Base-by-base conservation (phyloP, 371 early-diverging fungal species). In the Chytridium lagenaria region DNA sequence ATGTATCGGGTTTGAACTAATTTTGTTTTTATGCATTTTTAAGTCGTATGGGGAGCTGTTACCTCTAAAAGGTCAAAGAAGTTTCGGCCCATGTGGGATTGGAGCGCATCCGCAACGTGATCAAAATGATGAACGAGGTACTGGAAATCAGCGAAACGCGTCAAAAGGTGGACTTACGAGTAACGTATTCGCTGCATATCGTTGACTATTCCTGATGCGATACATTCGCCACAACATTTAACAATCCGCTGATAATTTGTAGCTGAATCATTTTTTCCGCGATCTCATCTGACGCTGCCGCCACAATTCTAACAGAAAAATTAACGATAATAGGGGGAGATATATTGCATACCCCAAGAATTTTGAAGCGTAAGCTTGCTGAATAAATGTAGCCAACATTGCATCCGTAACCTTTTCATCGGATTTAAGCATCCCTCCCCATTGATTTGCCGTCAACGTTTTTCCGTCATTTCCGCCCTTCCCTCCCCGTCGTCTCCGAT, bases 21-120 rank as follows among this genome's bases (percentile, higher is more conserved):
- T 12, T 31, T 36, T 44, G 49, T 15, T 30, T 50, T 36, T 7
- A 40, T 28, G 12, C 28, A 59, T 31, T 19, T 50, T 15, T 2
- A 37, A 10, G 30, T 49, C 19, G 44, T 19, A 44, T 44, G 44
- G 44, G 44, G 44, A 44, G 44, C 19, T 44, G 44, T 19, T 30
- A 84, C 86, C 78, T 87, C 81, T 33, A 87, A 55, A 15, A 86
- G 50, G 3, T 86, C 88, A 67, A 81, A 80, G 71, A 88, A 88
- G 76, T 83, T 85, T 38, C 77, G 50, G 0, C 88, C 88, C 83
- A 88, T 82, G 70, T 81, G 67, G 23, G 77, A 77, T 10, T 70
- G 71, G 31, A 87, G 69, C 1, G 81, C 77, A 1, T 73, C 67
- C 0, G 75, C 78, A 7, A 87, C 86, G 40, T 71, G 72, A 1